Conservation (phyloP, 805 yeast genomes). For the Lipomyces mesembrius region DNA sequence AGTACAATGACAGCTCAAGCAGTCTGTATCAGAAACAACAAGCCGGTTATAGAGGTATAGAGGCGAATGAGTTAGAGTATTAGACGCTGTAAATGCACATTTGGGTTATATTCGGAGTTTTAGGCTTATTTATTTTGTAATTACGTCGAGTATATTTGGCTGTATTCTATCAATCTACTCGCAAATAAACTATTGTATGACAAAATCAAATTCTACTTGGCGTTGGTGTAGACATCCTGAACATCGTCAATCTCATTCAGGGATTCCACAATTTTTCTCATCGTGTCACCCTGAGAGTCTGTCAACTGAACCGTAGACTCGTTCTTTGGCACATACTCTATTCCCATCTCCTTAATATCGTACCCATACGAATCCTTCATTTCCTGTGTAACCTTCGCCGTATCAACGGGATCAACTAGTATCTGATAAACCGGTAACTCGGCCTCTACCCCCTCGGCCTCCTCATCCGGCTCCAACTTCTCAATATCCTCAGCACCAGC, state of each 20-base stretch:
- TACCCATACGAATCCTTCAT: slow-evolving; percentile 57
- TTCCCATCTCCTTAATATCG: slow-evolving; percentile 70
- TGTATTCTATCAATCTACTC: not conserved
- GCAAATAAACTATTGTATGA: not conserved
- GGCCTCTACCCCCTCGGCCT: slow-evolving; percentile 48
- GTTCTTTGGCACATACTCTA: slow-evolving; percentile 65
- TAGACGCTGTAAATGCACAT: not conserved
- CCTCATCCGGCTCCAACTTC: slow-evolving; percentile 40
- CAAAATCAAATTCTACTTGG: slow-evolving; percentile 12
- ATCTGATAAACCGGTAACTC: slow-evolving; percentile 50
- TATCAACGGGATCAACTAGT: slow-evolving; percentile 65
- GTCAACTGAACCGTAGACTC: slow-evolving; percentile 63
- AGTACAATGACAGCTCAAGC: not conserved
- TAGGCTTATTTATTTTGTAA: not conserved
- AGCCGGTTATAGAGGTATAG: not conserved
- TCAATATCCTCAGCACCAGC: slow-evolving; percentile 64
- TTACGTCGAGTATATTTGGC: not conserved
- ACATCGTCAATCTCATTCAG: slow-evolving; percentile 86
- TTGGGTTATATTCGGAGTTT: slow-evolving; percentile 5
- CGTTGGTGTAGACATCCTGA: slow-evolving; percentile 74
- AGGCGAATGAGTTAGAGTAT: slow-evolving; percentile 5
- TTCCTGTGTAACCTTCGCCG: slow-evolving; percentile 63
- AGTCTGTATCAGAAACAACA: slow-evolving; percentile 3
- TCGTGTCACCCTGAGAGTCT: slow-evolving; percentile 56
- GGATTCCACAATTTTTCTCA: slow-evolving; percentile 60